phyloP scores from a whole-genome alignment of 495 filamentous ascomycete species.

The Xylaria sp. region DNA sequence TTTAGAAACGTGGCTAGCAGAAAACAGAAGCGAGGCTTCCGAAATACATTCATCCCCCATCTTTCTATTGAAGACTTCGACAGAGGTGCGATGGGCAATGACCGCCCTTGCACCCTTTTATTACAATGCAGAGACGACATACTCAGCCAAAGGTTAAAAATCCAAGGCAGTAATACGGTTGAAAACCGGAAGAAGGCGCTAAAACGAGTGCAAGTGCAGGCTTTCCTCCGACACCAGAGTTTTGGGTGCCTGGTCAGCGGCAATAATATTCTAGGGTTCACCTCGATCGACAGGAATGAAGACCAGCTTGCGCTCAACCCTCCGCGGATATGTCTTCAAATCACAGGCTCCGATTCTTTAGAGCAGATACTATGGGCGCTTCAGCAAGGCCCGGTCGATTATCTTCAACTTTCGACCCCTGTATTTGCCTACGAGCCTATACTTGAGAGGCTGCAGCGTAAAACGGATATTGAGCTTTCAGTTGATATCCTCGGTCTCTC shows the following conservation, averaged over 20 bases:
- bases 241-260: constrained; percentile 65
- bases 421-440: constrained; percentile 79
- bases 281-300: constrained; percentile 63
- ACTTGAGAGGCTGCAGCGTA: constrained; percentile 64
- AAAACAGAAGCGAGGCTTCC: constrained; percentile 45
- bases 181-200: constrained; percentile 55
- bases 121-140: constrained; percentile 51
- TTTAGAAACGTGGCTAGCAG: constrained; percentile 51
- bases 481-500: constrained; percentile 34
- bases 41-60: constrained; percentile 33
- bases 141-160: constrained; percentile 29
- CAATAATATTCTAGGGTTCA: constrained; percentile 66
- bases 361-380: constrained; percentile 45
- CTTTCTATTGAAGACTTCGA: constrained; percentile 36
- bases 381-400: constrained; percentile 46
- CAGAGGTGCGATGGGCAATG: constrained; percentile 36
- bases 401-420: constrained; percentile 68
- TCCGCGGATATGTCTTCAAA: constrained; percentile 60
- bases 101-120: constrained; percentile 50
- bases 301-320: constrained; percentile 55
- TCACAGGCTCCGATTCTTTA: constrained; percentile 51
- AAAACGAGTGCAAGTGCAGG: constrained; percentile 53
- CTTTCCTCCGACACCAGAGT: constrained; percentile 64
- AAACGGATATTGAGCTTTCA: constrained; percentile 46
- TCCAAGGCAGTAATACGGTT: constrained; percentile 37